Evolutionary conservation across 2,329 filamentous ascomycete species (phyloP), one percentile per base, ranked within the genome.

Genomic region (Penicillium fuscoglaucum): DNA sequence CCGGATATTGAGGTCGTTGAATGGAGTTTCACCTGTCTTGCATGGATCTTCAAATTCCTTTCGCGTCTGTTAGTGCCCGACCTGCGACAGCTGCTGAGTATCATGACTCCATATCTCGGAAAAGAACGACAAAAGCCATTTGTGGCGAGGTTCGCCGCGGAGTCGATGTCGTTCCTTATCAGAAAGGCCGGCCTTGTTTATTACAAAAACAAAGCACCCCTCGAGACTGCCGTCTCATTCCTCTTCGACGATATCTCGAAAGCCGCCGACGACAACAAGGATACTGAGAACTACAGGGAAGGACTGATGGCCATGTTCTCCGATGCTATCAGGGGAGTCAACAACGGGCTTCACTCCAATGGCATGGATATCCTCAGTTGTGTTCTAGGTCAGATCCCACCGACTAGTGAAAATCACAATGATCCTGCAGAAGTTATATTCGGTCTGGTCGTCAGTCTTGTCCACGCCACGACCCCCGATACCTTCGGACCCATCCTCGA

Each of bases 21-120:
- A 78, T 98, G 93, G 93, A 93, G 91, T 51, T 99, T 99, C 77
- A 91, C 89, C 13, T 93, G 91, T 66, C 81, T 99, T 56, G 92
- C 95, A 46, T 99, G 96, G 82, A 82, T 98, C 41, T 97, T 99
- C 84, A 99, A 99, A 73, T 98, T 98, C 71, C 84, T 99, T 6
- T 96, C 92, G 2, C 87, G 91, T 63, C 83, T 98, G 0, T 78
- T 99, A 24, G 90, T 95, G 0, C 89, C 91, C 4, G 90, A 99
- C 70, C 78, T 99, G 62, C 83, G 90, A 61, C 91, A 93, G 47
- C 88, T 96, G 2, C 93, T 91, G 71, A 85, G 91, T 69, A 85
- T 95, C 52, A 86, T 99, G 79, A 84, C 90, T 0, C 89, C 92
- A 3, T 83, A 98, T 52, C 84, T 99, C 31, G 95, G 93, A 62